Conservation (phyloP, 148 eudicot genomes). For the Fagopyrum homotropicum region DNA sequence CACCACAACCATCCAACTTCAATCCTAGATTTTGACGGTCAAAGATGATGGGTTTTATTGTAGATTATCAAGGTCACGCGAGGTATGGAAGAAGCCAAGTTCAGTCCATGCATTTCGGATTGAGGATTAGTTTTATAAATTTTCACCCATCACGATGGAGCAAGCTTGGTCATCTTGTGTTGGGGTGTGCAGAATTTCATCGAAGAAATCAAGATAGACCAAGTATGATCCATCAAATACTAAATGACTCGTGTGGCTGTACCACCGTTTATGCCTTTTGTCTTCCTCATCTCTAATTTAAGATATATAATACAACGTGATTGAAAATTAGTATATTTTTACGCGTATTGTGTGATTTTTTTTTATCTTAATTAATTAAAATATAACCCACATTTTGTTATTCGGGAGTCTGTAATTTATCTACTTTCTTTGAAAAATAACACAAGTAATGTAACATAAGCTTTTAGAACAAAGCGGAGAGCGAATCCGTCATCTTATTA, state of each 20-base stretch:
- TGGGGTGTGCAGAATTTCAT: neutral
- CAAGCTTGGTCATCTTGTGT: constrained; percentile 48
- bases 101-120: constrained; percentile 1
- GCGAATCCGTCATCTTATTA: too few species aligned
- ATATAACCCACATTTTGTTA: too few species aligned
- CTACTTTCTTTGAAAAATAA: too few species aligned
- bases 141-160: constrained; percentile 30
- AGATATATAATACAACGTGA: neutral
- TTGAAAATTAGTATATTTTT: too few species aligned
- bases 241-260: neutral
- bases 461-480: too few species aligned
- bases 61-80: neutral
- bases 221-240: constrained; percentile 46
- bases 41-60: neutral
- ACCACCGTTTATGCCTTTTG: neutral
- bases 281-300: neutral
- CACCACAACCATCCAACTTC: constrained; percentile 37
- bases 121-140: neutral
- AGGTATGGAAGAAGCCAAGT: neutral
- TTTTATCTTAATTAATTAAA: too few species aligned
- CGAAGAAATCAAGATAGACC: constrained; percentile 34
- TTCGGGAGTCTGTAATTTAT: too few species aligned
- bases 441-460: too few species aligned
- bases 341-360: too few species aligned
- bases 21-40: constrained; percentile 19